phyloP scores from a whole-genome alignment of 305 asterid genomes.

The Solanum hybrid region DNA sequence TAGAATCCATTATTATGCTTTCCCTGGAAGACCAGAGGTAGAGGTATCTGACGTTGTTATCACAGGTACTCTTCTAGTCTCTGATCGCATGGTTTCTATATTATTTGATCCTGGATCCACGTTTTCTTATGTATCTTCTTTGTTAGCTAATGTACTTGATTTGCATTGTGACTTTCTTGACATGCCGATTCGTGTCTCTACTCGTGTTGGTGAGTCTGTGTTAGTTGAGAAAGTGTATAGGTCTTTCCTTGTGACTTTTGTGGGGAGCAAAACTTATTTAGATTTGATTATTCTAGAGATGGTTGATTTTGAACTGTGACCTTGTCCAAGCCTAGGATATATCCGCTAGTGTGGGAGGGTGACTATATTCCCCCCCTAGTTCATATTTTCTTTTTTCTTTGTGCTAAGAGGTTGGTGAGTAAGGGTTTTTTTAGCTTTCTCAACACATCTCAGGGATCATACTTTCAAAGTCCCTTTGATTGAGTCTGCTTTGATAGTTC shows the following conservation, averaged over 20 bases:
- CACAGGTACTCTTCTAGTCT: not conserved
- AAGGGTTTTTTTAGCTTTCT: no score
- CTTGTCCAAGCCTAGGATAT: not conserved
- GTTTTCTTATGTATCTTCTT: not conserved
- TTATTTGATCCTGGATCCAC: not conserved
- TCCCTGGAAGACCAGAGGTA: not conserved
- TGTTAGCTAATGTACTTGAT: not conserved
- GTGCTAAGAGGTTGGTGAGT: no score
- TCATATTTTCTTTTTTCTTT: not conserved
- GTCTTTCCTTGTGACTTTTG: not conserved
- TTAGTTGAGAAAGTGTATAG: not conserved
- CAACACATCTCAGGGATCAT: no score
- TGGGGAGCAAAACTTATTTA: not conserved
- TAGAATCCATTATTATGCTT: not conserved
- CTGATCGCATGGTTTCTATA: not conserved
- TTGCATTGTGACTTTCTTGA: not conserved
- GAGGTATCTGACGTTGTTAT: not conserved
- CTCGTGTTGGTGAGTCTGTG: not conserved
- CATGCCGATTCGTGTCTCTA: not conserved
- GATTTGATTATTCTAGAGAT: not conserved
- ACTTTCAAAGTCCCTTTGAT: no score
- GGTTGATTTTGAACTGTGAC: not conserved
- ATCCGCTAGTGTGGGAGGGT: not conserved
- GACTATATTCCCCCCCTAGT: not conserved
- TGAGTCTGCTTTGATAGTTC: no score